These are phyloP conservation scores for Urochloa ruziziensis DNA, from an alignment of 176 grass and related monocot genomes.

Conservation along the genomic window DNA sequence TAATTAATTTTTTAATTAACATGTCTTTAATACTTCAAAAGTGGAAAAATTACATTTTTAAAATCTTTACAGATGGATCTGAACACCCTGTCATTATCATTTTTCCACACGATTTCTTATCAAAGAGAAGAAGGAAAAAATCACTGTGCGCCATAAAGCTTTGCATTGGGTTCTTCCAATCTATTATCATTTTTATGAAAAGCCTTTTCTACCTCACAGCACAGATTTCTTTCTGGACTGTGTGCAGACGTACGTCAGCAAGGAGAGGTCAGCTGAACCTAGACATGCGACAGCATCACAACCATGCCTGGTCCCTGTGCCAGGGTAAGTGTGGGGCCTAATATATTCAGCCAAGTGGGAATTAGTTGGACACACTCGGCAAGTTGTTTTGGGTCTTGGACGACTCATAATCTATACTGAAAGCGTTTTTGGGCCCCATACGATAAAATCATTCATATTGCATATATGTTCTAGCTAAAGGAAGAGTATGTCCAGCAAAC, in stretches of 20 bases:
- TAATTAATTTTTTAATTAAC: too few species aligned
- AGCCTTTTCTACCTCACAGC: background rate
- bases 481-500: too few species aligned
- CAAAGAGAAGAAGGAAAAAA: background rate
- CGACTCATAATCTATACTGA: background rate
- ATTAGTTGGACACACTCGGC: background rate
- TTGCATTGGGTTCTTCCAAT: background rate
- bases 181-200: too few species aligned
- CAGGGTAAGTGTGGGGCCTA: background rate
- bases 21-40: too few species aligned
- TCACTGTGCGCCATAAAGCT: background rate
- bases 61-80: too few species aligned
- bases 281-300: slow-evolving; percentile 13
- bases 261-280: slow-evolving; percentile 19
- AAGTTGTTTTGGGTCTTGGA: background rate
- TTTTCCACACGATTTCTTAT: background rate
- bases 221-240: background rate
- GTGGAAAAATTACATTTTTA: too few species aligned
- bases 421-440: background rate
- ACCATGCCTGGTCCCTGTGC: background rate
- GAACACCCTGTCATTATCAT: too few species aligned
- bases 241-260: background rate
- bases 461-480: too few species aligned
- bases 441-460: background rate
- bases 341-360: slow-evolving; percentile 3